phyloP scores from a whole-genome alignment of 495 filamentous ascomycete genomes.

The Trichoderma orchidacearum region DNA sequence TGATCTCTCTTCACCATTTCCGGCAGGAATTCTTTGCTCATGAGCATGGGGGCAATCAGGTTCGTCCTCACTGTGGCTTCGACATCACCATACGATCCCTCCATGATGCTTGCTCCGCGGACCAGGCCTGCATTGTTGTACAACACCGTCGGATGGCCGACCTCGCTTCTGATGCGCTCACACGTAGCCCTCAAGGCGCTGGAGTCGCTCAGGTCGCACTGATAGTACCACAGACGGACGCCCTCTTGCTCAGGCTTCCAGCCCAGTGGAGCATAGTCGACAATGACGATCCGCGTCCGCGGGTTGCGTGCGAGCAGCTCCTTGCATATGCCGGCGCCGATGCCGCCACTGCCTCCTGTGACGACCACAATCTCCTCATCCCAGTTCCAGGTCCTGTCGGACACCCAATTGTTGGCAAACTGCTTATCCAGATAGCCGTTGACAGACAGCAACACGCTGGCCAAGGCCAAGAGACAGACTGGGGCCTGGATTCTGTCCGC shows the following conservation, averaged over 20 bases:
- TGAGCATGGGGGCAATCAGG: constrained; percentile 43
- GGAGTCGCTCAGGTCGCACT: background rate
- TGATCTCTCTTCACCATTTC: constrained; percentile 46
- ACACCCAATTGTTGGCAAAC: constrained; percentile 15
- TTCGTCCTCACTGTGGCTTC: constrained; percentile 25
- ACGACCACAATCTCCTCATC: constrained; percentile 37
- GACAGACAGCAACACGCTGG: constrained; percentile 7
- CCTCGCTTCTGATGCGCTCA: constrained; percentile 28
- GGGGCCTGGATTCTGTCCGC: background rate
- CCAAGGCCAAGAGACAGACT: background rate
- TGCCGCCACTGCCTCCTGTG: constrained; percentile 44
- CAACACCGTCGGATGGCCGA: constrained; percentile 39
- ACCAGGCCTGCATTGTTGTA: constrained; percentile 50
- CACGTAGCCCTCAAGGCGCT: constrained; percentile 25
- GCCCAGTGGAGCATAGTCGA: constrained; percentile 24
- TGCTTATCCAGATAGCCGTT: constrained; percentile 13
- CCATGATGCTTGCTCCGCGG: constrained; percentile 16
- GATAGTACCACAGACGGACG: constrained; percentile 6
- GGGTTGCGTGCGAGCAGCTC: constrained; percentile 28
- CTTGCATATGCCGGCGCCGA: constrained; percentile 36
- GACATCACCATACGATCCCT: constrained; percentile 11
- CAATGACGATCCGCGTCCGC: constrained; percentile 22
- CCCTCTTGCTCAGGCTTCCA: constrained; percentile 7
- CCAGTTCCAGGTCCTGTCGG: constrained; percentile 4
- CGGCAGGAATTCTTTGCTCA: constrained; percentile 46